Base-by-base conservation (phyloP, 331 rosid species). In the Stylosanthes scabra region DNA sequence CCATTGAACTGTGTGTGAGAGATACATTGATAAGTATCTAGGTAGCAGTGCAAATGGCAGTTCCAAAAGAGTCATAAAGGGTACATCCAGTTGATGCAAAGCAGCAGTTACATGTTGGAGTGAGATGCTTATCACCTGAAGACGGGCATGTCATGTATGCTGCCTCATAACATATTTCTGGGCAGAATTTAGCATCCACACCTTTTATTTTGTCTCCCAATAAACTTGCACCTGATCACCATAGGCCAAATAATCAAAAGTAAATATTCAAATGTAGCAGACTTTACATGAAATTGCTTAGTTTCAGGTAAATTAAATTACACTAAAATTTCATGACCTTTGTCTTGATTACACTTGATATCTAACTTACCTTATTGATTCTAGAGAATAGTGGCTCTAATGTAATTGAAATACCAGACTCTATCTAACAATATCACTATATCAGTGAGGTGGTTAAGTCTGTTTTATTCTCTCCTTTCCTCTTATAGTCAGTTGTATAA, bases 61-160 rank as follows among this genome's bases (percentile, higher is more conserved):
- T 72, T 40, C 89, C 85, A 76, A 80, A 76, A 2, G 51, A 27
- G 1, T 51, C 4, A 59, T 82, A 80, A 55, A 85, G 20, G 12
- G 70, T 52, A 60, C 89, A 79, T 10, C 82, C 84, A 4, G 14
- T 56, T 8, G 79, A 28, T 8, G 87, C 87, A 40, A 79, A 46
- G 62, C 89, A 85, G 3, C 89, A 85, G 34, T 85, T 82, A 74
- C 89, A 82, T 39, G 1, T 0, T 72, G 89, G 85, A 10, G 11
- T 11, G 25, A 82, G 81, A 2, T 69, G 84, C 14, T 68, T 2
- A 8, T 65, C 31, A 8, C 83, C 87, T 12, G 83, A 54, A 60
- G 86, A 79, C 37, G 75, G 80, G 47, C 89, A 85, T 1, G 73
- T 85, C 89, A 78, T 82, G 71, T 85, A 78, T 15, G 66, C 72